Evolutionary conservation across 805 yeast species (phyloP).

Genomic region (Schizosaccharomyces cryophilus): DNA sequence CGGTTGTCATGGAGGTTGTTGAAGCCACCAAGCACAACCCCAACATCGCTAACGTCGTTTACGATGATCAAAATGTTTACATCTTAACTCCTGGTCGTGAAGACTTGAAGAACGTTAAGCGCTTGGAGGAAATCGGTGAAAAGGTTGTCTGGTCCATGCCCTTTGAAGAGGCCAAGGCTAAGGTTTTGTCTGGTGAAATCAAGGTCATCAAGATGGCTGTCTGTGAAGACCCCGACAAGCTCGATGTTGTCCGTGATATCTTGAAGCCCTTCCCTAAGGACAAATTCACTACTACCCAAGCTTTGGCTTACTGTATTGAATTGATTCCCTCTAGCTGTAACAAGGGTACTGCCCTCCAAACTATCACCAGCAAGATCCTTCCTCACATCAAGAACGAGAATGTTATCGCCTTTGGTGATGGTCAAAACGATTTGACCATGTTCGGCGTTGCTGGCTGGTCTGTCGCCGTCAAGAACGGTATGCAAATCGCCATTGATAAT

Average conservation of each 20-base stretch:
- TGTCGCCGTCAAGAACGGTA: constrained; percentile 1
- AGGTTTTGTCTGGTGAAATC: not conserved
- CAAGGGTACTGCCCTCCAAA: constrained; percentile 3
- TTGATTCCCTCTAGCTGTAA: constrained; percentile 1
- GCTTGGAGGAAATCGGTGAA: not conserved
- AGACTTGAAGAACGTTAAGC: not conserved
- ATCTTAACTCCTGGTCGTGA: constrained; percentile 1
- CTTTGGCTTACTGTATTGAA: constrained; percentile 1
- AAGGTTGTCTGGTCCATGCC: not conserved
- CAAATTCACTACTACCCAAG: not conserved
- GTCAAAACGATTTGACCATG: constrained; percentile 2
- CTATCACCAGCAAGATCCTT: not conserved
- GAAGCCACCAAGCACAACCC: not conserved
- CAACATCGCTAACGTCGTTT: constrained; percentile 1
- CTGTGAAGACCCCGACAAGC: constrained; percentile 1
- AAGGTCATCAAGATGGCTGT: constrained; percentile 3
- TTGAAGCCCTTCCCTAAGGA: not conserved
- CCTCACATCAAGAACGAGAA: not conserved
- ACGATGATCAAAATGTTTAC: constrained; percentile 1
- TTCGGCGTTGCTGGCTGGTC: constrained; percentile 1
- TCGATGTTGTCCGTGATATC: constrained; percentile 1
- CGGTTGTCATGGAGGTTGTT: not conserved
- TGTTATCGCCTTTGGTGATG: constrained; percentile 3
- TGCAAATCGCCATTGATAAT: not conserved
- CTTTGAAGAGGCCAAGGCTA: not conserved